These are phyloP conservation scores for Entomortierella chlamydospora DNA, from an alignment of 192 early-diverging fungal genomes.

Conservation along the genomic window DNA sequence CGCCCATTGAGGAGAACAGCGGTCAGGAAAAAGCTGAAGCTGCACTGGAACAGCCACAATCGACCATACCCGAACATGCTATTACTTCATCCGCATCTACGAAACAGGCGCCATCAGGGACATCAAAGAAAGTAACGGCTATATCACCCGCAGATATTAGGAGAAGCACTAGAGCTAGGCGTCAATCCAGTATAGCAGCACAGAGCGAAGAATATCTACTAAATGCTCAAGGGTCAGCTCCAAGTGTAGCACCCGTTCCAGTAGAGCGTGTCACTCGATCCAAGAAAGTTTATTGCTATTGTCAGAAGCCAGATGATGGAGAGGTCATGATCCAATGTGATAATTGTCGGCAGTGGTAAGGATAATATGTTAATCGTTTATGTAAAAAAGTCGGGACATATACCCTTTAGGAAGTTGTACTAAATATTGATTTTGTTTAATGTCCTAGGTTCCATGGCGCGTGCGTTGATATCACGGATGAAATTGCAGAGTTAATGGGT, in stretches of 20 bases:
- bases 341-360: conserved; percentile 80
- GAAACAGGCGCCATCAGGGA: background rate
- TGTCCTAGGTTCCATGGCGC: conserved; percentile 68
- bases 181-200: conserved; percentile 24
- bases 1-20: background rate
- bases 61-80: background rate
- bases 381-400: background rate
- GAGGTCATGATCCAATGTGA: conserved; percentile 85
- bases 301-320: conserved; percentile 74
- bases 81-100: background rate
- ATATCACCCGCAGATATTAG: conserved; percentile 18
- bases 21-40: background rate
- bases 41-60: background rate
- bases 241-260: background rate
- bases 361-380: background rate
- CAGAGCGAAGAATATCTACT: conserved; percentile 23
- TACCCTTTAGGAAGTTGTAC: background rate
- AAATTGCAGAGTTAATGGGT: conserved; percentile 59
- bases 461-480: conserved; percentile 71
- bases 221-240: background rate
- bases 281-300: conserved; percentile 77
- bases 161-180: conserved; percentile 24
- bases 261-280: conserved; percentile 38
- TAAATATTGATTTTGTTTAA: background rate
- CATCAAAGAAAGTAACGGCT: background rate